Evolutionary conservation across 2,329 filamentous ascomycete genomes (phyloP), one percentile per base, ranked within the genome.

Genomic region (Colletotrichum lupini): DNA sequence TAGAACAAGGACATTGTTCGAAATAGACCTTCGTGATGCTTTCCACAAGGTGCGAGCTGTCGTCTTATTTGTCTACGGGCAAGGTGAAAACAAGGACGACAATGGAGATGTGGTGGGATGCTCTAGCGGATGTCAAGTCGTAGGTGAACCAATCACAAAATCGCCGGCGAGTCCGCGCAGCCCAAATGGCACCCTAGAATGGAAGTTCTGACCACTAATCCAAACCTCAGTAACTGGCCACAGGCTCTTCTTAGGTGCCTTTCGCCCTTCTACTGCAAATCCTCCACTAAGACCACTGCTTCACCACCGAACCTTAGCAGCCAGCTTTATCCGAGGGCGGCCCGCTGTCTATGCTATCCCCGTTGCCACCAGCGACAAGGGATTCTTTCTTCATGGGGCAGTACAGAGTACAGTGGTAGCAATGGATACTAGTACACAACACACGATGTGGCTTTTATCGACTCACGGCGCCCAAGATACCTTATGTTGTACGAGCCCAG

Each of bases 141-240:
- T 49, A 59, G 64, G 66, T 70, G 70, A 58, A 35, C 59, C 69
- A 59, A 55, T 72, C 24, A 52, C 28, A 68, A 69, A 59, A 58
- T 62, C 49, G 57, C 64, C 68, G 52, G 57, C 58, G 30, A 72
- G 49, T 68, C 42, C 19, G 42, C 42, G 42, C 42, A 19, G 42
- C 42, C 19, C 42, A 49, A 49, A 49, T 49, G 42, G 42, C 52
- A 26, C 19, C 55, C 46, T 63, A 28, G 16, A 12, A n/a, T 64
- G n/a, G 16, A 19, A 26, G 65, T 11, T 37, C 12, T 57, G 35
- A 32, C 24, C 52, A 37, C 52, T 49, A 35, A 37, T 22, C 30
- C 9, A 32, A 32, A 9, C 35, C 28, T 16, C 19, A 28, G 22
- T 26, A 4, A 32, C 66, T 57, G 35, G 56, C 8, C 57, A 56